A percentile compares a stretch with the other conserved stretches of the same genome.
These are phyloP conservation scores for Coniella lustricola DNA, from an alignment of 2,329 filamentous ascomycete species.

Conservation along the genomic window DNA sequence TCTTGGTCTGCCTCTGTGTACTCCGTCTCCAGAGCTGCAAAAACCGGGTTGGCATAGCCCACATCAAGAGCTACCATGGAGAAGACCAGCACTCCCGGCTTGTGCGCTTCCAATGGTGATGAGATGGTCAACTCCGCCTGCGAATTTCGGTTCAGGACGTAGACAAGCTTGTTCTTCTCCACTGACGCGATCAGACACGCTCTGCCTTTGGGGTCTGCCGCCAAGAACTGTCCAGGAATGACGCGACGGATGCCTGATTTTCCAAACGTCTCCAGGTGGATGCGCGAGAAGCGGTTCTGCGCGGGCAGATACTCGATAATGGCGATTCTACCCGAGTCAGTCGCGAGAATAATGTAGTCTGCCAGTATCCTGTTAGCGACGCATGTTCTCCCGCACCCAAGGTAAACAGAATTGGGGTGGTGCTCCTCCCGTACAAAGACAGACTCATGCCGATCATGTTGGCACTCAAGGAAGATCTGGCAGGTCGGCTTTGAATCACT, in stretches of 20 bases:
- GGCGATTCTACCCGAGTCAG: constrained; percentile 90
- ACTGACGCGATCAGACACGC: constrained; percentile 89
- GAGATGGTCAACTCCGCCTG: constrained; percentile 95
- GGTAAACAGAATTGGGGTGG: neutral
- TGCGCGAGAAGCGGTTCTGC: constrained; percentile 78
- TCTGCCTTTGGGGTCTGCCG: constrained; percentile 89
- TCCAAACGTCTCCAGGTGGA: constrained; percentile 95
- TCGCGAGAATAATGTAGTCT: constrained; percentile 96
- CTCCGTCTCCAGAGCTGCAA: constrained; percentile 89
- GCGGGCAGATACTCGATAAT: constrained; percentile 86
- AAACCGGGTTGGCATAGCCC: constrained; percentile 94
- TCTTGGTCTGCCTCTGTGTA: constrained; percentile 90
- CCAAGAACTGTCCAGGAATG: constrained; percentile 91
- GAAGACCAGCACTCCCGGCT: constrained; percentile 83
- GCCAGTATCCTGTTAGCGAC: constrained; percentile 18
- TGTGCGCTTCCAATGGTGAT: constrained; percentile 92
- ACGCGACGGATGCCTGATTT: constrained; percentile 94
- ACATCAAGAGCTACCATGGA: constrained; percentile 85
- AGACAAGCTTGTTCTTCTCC: constrained; percentile 99
- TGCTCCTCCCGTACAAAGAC: constrained; percentile 13
- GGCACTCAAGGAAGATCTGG: constrained; percentile 31
- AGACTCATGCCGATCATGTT: constrained; percentile 16
- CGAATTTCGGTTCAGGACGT: constrained; percentile 91
- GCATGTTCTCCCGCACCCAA: neutral
- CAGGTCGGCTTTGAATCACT: constrained; percentile 63